These are phyloP conservation scores for Sporothrix inflata DNA, from an alignment of 2,329 filamentous ascomycete species.

Conservation along the genomic window DNA sequence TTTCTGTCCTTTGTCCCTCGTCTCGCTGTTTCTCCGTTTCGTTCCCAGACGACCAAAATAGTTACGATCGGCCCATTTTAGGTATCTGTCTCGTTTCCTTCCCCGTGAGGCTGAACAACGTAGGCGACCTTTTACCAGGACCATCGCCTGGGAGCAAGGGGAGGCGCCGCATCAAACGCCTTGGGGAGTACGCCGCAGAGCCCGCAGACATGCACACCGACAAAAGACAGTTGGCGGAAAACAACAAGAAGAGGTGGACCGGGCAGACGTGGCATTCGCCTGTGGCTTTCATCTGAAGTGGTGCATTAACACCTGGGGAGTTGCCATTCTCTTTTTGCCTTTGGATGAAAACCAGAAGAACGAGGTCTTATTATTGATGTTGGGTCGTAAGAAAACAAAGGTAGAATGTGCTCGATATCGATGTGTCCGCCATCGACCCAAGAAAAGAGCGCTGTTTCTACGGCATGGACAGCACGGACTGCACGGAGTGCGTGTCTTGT, in stretches of 20 bases:
- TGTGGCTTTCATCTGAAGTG: conserved; percentile 11
- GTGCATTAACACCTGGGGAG: neutral
- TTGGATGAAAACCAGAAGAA: no score
- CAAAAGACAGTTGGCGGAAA: neutral
- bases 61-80: neutral
- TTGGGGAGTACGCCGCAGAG: neutral
- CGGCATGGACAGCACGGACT: neutral
- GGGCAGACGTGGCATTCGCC: neutral
- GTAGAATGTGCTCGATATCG: no score
- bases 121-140: neutral
- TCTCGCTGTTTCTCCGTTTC: neutral
- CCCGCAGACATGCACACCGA: neutral
- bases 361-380: no score
- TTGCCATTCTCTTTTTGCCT: no score
- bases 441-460: neutral
- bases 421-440: neutral
- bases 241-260: neutral
- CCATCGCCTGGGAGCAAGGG: neutral
- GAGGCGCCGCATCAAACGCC: neutral
- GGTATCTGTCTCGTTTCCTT: neutral
- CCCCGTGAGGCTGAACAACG: conserved; percentile 1
- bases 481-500: neutral
- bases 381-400: no score
- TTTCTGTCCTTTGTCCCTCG: neutral
- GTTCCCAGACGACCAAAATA: conserved; percentile 12